Evolutionary conservation across 305 asterid genomes (phyloP), one percentile per base, ranked within the genome.

Genomic region (Fraxinus paxiana): DNA sequence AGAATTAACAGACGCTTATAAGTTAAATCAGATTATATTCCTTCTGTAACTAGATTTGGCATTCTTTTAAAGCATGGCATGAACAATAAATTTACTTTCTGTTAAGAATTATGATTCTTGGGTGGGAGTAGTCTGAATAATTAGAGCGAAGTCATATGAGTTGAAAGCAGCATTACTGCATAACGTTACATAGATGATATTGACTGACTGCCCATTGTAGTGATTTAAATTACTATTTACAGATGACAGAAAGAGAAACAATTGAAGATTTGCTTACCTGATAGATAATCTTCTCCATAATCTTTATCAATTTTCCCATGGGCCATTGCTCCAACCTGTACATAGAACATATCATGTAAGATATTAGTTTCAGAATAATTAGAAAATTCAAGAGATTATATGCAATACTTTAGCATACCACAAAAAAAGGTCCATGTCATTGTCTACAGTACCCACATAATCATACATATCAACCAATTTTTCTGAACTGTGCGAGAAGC

Each of bases 271-370:
- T 48, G 77, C 91, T 85, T 88, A 93, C 98, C 86, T 65, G 98
- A 95, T 51, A 95, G 30, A 84, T 85, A 95, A 82, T 93, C 99
- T 67, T 93, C 98, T 0, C 90, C 96, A 72, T 91, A 90, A 35
- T 91, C 95, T 35, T 82, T 89, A 4, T 90, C 95, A 82, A 93
- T 91, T 91, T 92, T 95, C 48, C 99, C 98, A 84, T 93, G 96
- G 79, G 97, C 85, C 98, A 95, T 92, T 81, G 99, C 98, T 71
- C 99, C 99, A 77, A 95, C 91, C 99, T 93, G 85, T 77, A 84
- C 18, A 85, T 43, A 71, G 77, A 79, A 69, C 77, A 80, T 2
- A 78, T 69, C 81, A 46, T 78, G 80, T 41, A 80, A 61, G 61
- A 69, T 28, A 43, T 4, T 38, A 63, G 75, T 54, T 67, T 72